These are phyloP conservation scores for Phytopythium montanum DNA, from an alignment of 352 stramenopile genomes.

Conservation along the genomic window DNA sequence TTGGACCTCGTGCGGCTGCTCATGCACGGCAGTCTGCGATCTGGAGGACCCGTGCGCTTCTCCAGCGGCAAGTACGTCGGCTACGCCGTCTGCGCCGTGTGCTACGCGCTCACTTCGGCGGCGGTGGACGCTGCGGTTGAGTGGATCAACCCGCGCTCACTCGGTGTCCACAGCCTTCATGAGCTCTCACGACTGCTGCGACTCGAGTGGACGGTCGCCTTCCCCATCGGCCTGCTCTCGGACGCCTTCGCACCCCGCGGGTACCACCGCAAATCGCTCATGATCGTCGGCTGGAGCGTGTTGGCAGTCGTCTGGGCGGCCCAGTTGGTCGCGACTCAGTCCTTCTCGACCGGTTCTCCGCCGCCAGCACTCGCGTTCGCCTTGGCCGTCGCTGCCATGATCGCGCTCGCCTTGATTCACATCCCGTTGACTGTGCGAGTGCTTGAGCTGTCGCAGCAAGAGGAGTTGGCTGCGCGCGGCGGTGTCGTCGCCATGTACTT, in stretches of 20 bases:
- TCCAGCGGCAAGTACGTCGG: slow-evolving; percentile 32
- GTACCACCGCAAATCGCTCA: slow-evolving; percentile 64
- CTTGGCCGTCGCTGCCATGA: slow-evolving; percentile 20
- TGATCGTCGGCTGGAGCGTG: slow-evolving; percentile 47
- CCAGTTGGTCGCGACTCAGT: slow-evolving; percentile 27
- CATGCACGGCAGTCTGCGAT: slow-evolving; percentile 4
- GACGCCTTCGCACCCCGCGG: slow-evolving; percentile 24
- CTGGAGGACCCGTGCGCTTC: slow-evolving; percentile 9
- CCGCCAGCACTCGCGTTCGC: slow-evolving; percentile 10
- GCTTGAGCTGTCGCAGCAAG: slow-evolving; percentile 43
- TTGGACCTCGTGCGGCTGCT: background rate
- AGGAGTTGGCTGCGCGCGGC: slow-evolving; percentile 27
- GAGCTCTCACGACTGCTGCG: slow-evolving; percentile 19
- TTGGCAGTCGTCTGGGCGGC: slow-evolving; percentile 18
- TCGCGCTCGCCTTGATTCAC: slow-evolving; percentile 26
- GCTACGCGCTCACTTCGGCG: slow-evolving; percentile 17
- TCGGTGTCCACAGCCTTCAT: slow-evolving; percentile 11
- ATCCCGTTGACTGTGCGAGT: slow-evolving; percentile 34
- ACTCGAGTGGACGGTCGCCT: slow-evolving; percentile 29
- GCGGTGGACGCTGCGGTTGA: slow-evolving; percentile 10
- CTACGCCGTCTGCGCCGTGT: slow-evolving; percentile 19
- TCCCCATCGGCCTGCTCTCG: slow-evolving; percentile 26
- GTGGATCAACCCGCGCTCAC: slow-evolving; percentile 4
- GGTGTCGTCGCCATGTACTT: slow-evolving; percentile 30
- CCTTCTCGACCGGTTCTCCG: slow-evolving; percentile 5